These are phyloP conservation scores for Simmondsia chinensis DNA, from an alignment of 148 eudicot species.

Conservation along the genomic window DNA sequence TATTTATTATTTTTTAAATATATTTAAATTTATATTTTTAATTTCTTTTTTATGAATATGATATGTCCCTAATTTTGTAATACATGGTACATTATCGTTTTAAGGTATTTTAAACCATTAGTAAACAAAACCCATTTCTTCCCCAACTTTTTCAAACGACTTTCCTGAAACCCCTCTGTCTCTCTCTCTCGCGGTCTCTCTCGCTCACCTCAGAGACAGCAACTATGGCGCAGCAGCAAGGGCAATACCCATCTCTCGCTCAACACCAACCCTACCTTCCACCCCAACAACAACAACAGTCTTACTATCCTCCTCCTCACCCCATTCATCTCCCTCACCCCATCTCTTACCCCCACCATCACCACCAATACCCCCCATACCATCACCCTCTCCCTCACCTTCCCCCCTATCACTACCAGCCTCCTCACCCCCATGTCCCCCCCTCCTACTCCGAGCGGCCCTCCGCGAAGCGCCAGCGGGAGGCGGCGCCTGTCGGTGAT, in stretches of 20 bases:
- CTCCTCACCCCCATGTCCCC: slow-evolving; percentile 6
- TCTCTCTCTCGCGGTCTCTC: too few relatives aligned
- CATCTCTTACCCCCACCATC: slow-evolving; percentile 4
- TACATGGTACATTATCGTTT: too few relatives aligned
- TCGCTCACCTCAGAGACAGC: too few relatives aligned
- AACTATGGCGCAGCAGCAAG: too few relatives aligned
- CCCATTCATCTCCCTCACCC: slow-evolving; percentile 5
- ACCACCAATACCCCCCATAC: slow-evolving; percentile 6
- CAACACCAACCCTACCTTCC: not conserved
- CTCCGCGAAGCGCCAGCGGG: slow-evolving; percentile 44
- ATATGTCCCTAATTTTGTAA: too few relatives aligned
- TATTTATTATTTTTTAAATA: too few relatives aligned
- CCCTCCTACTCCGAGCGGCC: slow-evolving; percentile 11
- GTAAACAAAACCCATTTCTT: too few relatives aligned
- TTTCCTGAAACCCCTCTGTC: too few relatives aligned
- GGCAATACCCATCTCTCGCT: slow-evolving; percentile 1
- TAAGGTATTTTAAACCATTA: too few relatives aligned
- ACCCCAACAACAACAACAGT: not conserved
- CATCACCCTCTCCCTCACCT: slow-evolving; percentile 2
- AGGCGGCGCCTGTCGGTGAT: slow-evolving; percentile 17
- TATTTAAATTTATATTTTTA: too few relatives aligned
- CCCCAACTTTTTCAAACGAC: too few relatives aligned
- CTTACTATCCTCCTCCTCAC: slow-evolving; percentile 4
- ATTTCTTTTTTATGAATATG: too few relatives aligned
- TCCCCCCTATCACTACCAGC: not conserved